Base-by-base conservation (phyloP, 2,329 filamentous ascomycete genomes). In the Fusarium sterilihyphosum region DNA sequence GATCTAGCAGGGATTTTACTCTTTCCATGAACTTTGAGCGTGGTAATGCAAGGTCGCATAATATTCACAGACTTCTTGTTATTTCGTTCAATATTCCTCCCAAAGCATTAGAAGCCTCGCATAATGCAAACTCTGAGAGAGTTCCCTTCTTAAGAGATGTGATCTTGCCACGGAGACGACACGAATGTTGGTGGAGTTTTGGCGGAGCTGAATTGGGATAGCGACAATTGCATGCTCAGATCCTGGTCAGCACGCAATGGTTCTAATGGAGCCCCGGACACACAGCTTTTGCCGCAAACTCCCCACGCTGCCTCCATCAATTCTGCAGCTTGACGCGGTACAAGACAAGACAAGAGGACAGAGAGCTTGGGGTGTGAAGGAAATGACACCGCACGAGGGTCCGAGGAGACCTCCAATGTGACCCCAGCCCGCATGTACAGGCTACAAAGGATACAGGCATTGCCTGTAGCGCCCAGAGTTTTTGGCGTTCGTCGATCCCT, bases 161-260 rank as follows among this genome's bases (percentile, higher is more conserved):
- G 29, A 29, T 22, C 37, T 70, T 37, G 20, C 59, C 65, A 68
- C 44, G 44, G 52, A 68, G 65, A 64, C 40, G 37, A 67, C 59
- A 43, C 65, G 61, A 77, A 75, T 61, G 43, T 53, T 64, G 40
- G 71, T 77, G 70, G 74, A 57, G 67, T 63, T 61, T 58, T 53
- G 53, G 67, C 70, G 71, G 75, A 67, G 60, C 41, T 65, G 61
- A 37, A 65, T 65, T 61, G 62, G 62, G 29, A 70, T 65, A 65
- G 73, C 26, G 50, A 78, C 67, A 64, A 78, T 78, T 70, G 54
- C 77, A 78, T 78, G 75, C 74, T 78, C 61, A 66, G 44, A 79
- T 78, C 77, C 77, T 73, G 62, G 77, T 73, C 77, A 79, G 77
- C 77, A 79, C 77, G 77, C 77, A 79, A 79, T 67, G 52, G 50